These are phyloP conservation scores for Eucalyptus sp. DNA, from an alignment of 345 rosid genomes.

Conservation along the genomic window DNA sequence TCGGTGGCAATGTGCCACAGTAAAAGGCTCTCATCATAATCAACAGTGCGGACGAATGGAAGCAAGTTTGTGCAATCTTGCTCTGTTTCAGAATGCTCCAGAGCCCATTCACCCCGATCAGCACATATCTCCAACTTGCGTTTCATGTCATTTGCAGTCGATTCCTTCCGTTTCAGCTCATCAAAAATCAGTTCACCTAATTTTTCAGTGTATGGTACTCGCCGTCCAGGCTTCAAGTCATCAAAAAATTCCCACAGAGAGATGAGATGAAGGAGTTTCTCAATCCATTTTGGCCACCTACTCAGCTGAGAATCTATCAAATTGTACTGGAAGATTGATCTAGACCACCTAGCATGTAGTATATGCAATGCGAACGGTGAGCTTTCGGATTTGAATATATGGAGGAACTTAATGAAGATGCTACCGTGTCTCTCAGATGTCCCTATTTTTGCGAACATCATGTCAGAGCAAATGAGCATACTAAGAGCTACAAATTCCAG, in stretches of 20 bases:
- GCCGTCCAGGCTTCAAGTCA: neutral
- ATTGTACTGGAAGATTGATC: neutral
- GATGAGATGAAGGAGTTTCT: neutral
- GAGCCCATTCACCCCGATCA: neutral
- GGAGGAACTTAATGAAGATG: neutral
- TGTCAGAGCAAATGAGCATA: neutral
- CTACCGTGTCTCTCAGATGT: neutral
- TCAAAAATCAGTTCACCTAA: neutral
- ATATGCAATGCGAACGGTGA: neutral
- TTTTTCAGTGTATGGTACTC: neutral
- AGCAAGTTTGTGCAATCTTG: neutral
- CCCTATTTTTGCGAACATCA: fast-evolving
- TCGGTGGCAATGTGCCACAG: neutral
- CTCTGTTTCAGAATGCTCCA: neutral
- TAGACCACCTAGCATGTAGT: neutral
- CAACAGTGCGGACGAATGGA: neutral
- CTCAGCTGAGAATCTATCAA: neutral
- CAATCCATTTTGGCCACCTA: neutral
- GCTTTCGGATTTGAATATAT: neutral
- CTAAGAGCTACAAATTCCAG: neutral
- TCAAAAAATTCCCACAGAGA: neutral
- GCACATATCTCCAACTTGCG: fast-evolving
- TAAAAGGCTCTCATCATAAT: neutral
- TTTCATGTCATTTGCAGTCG: too few species aligned
- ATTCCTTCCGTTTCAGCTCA: neutral